Base-by-base conservation (phyloP, 208 protist species). In the Porcisia deanei region DNA sequence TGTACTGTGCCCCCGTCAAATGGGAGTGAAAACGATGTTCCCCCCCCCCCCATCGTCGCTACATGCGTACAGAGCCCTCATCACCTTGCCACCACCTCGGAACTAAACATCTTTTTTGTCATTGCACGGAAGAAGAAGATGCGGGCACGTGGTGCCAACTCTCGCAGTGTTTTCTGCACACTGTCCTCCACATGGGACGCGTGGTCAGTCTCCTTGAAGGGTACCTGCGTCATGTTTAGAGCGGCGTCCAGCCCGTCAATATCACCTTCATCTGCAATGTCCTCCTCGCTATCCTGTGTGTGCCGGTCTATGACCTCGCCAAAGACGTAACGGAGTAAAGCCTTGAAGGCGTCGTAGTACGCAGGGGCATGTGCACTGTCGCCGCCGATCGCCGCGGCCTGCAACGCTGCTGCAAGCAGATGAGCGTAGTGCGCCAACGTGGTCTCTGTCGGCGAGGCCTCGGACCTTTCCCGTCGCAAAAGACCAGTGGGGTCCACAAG, bases 41-140 rank as follows among this genome's bases (percentile, higher is more conserved):
- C 9, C 63, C 47, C 41, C n/a, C n/a, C 41, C 12, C 3, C 39
- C 6, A 30, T 14, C 10, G 34, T 30, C 30, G 30, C 30, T 30
- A 30, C 30, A 30, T 30, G 30, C 30, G 0, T n/a, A 4, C 41
- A 47, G 20, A 30, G 5, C 39, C 25, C 41, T 67, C 3, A 9
- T 67, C 22, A n/a, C 7, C 63, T 16, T 4, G 3, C 47, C 1
- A 8, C 63, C 1, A 18, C 16, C 43, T 43, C 37, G 8, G 41
- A 34, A 0, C 18, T 30, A 1, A 91, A 78, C 81, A 87, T 80
- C 66, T 88, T 91, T 64, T 94, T 93, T n/a, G 88, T 93, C 91
- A 95, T 90, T 14, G 89, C 88, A 12, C 91, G 87, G 69, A 95
- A 83, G 74, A 91, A 95, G 30, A 88, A 81, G 7, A 83, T 63